phyloP scores from a whole-genome alignment of 495 filamentous ascomycete genomes.

The Penicillium chermesinum region DNA sequence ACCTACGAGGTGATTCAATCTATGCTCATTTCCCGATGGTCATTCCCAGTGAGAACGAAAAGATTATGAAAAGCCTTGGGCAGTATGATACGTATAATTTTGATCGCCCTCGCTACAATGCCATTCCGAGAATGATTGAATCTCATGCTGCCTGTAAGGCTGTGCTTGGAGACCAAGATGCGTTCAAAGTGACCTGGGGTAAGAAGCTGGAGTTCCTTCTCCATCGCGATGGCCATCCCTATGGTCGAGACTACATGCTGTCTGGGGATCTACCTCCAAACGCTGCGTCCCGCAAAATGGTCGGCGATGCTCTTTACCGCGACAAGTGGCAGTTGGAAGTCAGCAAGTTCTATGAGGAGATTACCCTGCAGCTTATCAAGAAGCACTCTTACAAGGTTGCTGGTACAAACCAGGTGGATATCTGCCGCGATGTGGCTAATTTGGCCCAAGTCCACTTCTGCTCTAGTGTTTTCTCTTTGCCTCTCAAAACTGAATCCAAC shows the following conservation, averaged over 20 bases:
- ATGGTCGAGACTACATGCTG: constrained; percentile 51
- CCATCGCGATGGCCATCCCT: constrained; percentile 32
- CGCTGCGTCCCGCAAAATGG: constrained; percentile 42
- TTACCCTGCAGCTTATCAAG: constrained; percentile 47
- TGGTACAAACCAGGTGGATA: constrained; percentile 53
- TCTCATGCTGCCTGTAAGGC: constrained; percentile 45
- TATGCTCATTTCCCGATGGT: constrained; percentile 59
- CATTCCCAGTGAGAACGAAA: constrained; percentile 48
- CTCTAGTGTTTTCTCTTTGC: constrained; percentile 57
- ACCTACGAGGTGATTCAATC: constrained; percentile 51
- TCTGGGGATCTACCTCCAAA: constrained; percentile 47
- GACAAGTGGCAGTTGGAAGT: constrained; percentile 48
- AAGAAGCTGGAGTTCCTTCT: constrained; percentile 48
- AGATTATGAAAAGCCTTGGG: constrained; percentile 44
- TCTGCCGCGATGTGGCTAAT: constrained; percentile 60
- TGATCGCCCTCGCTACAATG: constrained; percentile 35
- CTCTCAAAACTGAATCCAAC: constrained; percentile 57
- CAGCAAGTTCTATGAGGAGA: constrained; percentile 47
- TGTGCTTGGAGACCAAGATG: constrained; percentile 45
- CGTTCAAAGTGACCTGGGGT: constrained; percentile 55
- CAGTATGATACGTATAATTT: constrained; percentile 48
- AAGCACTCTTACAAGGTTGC: constrained; percentile 48
- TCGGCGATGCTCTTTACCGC: constrained; percentile 44
- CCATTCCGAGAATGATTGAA: constrained; percentile 37
- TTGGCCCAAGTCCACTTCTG: constrained; percentile 55